Conservation (phyloP, 2,329 filamentous ascomycete genomes). For the Coniella lustricola region DNA sequence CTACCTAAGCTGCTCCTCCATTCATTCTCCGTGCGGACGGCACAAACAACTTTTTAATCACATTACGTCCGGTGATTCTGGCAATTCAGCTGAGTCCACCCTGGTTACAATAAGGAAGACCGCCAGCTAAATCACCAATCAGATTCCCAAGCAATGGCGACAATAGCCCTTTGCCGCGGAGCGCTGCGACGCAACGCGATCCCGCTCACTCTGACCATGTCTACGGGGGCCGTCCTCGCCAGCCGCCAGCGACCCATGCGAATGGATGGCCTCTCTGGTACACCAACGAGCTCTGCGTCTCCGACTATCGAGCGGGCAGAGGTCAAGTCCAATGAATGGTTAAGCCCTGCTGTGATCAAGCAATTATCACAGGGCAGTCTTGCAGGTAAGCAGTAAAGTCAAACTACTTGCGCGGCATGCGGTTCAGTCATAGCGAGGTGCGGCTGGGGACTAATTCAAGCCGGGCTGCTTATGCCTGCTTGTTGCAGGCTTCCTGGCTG, state of each 20-base stretch:
- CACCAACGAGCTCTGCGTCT: slow-evolving; percentile 4
- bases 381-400: slow-evolving; percentile 39
- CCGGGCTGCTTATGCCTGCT: neutral
- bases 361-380: slow-evolving; percentile 50
- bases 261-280: slow-evolving; percentile 20
- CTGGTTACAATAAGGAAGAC: neutral
- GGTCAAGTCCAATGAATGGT: slow-evolving; percentile 16
- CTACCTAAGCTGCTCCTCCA: no score
- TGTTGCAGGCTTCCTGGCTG: slow-evolving; percentile 50
- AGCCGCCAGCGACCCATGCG: slow-evolving; percentile 25
- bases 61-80: no score
- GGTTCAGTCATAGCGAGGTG: no score
- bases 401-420: no score
- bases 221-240: slow-evolving; percentile 18
- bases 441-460: no score
- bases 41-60: no score
- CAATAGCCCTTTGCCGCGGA: slow-evolving; percentile 17
- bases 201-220: slow-evolving; percentile 21
- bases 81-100: no score
- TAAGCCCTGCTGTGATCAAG: slow-evolving; percentile 32
- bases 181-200: slow-evolving; percentile 19
- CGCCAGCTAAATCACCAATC: neutral
- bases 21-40: no score
- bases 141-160: slow-evolving; percentile 12
- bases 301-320: slow-evolving; percentile 17